These are phyloP conservation scores for Fomitopsis pinicola DNA, from an alignment of 1,284 basidiomycete species.

Conservation along the genomic window DNA sequence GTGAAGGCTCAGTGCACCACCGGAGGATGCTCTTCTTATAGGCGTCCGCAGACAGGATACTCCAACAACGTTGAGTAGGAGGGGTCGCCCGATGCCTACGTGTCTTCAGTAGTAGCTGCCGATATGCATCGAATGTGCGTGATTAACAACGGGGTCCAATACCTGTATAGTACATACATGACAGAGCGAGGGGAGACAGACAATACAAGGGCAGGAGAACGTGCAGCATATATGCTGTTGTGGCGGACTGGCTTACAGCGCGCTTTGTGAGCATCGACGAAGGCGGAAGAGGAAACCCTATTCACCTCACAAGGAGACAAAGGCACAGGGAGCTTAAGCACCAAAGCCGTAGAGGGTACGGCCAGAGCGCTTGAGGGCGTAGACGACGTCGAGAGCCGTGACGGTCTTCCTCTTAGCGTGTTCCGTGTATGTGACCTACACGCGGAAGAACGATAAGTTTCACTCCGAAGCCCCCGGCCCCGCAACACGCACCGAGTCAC, in stretches of 20 bases:
- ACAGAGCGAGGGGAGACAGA: not conserved
- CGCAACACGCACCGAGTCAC: conserved; percentile 53
- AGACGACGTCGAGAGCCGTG: conserved; percentile 77
- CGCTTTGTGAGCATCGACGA: not conserved
- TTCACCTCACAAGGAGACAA: not conserved
- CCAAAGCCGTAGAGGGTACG: conserved; percentile 81
- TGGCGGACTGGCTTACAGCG: not conserved
- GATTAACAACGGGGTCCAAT: not conserved
- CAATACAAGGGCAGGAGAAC: not conserved
- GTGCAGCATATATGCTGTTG: not conserved
- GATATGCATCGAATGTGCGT: not conserved
- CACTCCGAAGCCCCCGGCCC: not conserved
- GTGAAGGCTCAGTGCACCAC: too few relatives aligned
- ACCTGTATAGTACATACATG: not conserved
- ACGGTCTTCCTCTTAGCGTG: conserved; percentile 90
- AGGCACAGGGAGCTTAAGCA: conserved; percentile 33
- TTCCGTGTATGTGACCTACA: conserved; percentile 78
- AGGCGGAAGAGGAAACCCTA: not conserved
- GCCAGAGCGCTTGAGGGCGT: conserved; percentile 81
- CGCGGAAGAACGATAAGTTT: conserved; percentile 3
- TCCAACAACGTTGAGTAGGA: too few relatives aligned
- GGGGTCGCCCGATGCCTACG: too few relatives aligned
- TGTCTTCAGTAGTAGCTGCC: too few relatives aligned
- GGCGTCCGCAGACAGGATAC: too few relatives aligned
- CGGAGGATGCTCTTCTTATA: too few relatives aligned